Evolutionary conservation across 441 rosid genomes (phyloP).

Genomic region (Melastoma candidum): DNA sequence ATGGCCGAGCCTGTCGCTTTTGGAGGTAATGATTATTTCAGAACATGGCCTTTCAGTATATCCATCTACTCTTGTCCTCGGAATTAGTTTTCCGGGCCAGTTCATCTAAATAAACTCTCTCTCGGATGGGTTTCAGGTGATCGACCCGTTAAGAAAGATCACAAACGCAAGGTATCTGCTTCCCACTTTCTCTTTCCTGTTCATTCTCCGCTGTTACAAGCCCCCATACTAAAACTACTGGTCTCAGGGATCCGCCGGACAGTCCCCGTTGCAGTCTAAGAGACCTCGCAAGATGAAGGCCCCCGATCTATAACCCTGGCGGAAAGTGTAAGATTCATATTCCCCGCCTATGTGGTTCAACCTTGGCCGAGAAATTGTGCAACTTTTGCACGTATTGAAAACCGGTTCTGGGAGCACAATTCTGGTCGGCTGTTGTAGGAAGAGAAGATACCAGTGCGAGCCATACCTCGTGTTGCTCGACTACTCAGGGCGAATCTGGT

Average conservation of each 20-base stretch:
- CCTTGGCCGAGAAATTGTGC: no score
- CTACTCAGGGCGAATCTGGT: no score
- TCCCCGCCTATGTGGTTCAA: no score
- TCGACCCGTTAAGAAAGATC: constrained; percentile 59
- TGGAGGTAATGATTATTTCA: constrained; percentile 47
- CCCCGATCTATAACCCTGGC: constrained; percentile 39
- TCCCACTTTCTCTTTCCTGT: neutral
- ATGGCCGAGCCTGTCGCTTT: constrained; percentile 61
- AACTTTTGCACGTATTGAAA: no score
- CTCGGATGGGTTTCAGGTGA: constrained; percentile 43
- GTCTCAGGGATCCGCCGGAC: constrained; percentile 20
- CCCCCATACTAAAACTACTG: neutral
- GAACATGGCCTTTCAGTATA: constrained; percentile 4
- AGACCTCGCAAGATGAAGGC: constrained; percentile 90
- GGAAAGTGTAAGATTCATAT: no score
- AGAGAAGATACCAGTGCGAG: no score
- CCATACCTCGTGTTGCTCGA: no score
- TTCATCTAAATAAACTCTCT: constrained; percentile 12
- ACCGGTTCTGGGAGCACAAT: no score
- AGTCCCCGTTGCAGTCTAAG: constrained; percentile 69
- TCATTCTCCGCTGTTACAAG: neutral
- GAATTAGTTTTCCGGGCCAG: neutral
- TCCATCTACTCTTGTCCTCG: constrained; percentile 7
- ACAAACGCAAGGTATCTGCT: constrained; percentile 61
- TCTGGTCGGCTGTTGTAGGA: no score